Evolutionary conservation across 1,284 basidiomycete genomes (phyloP), one percentile per base, ranked within the genome.

Genomic region (Binderoboletus segoi): DNA sequence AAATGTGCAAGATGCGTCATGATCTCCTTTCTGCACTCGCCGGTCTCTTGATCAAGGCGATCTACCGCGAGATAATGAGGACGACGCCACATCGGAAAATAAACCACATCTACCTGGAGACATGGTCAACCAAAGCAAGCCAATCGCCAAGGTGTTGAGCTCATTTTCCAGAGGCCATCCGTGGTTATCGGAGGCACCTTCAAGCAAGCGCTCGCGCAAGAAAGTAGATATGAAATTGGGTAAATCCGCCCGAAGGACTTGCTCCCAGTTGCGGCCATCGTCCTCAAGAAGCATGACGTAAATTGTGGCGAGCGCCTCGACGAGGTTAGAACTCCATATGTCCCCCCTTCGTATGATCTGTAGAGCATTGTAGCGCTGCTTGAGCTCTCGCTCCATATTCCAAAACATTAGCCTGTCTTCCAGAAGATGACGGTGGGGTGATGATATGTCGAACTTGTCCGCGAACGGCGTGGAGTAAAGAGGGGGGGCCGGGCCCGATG

Each of bases 251-350:
- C 77, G 75, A 37, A 76, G 60, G n/a, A 88, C 73, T 59, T 83
- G 84, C 28, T 73, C 71, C 32, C 77, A 59, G 66, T 88, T 89
- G 64, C 77, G 79, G 38, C 78, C 80, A 53, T 86, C 67, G 73
- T 82, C 77, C 71, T 84, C 74, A 56, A 83, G 66, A 63, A 86
- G 70, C 84, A 90, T 86, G 49, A 83, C 66, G 63, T 85, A 87
- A 24, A 84, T 75, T 5, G 78, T 75, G 73, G 82, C 82, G 16
- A 89, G 68, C 32, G 81, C 82, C 33, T 78, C 74, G 0, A 67
- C 71, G 10, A 83, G 63, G 18, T 60, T 53, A 16, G 74, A 70
- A 54, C 75, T 61, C 57, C 75, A 66, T 33, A 76, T 54, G 2
- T 70, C 64, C 13, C 68, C 64, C 28, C 58, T 64, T 26, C 71